Base-by-base conservation (phyloP, 1,284 basidiomycete genomes). In the Veloporphyrellus conicus region DNA sequence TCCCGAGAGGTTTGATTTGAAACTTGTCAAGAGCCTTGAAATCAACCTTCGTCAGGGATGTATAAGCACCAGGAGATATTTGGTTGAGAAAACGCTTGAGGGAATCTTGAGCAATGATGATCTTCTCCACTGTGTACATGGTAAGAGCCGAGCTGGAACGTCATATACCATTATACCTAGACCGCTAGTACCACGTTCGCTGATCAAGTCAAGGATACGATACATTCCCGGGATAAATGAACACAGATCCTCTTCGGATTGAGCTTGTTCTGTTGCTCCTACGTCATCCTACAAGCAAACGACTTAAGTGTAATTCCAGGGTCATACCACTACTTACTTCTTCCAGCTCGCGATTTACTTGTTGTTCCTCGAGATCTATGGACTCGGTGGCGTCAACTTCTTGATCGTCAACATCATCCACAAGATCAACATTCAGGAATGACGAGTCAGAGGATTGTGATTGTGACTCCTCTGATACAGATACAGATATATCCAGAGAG, bases 151-250 rank as follows among this genome's bases (percentile, higher is more conserved):
- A 40, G 27, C 36, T 35, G 41, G 15, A 35, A 29, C 11, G 16
- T 19, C 18, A 19, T 15, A 5, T 7, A 10, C 7, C n/a, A 40
- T 42, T 64, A 57, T 61, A 78, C 78, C 77, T 32, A 77, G 61
- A 16, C 79, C 79, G 2, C 76, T 71, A 29, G 67, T 75, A 2
- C 75, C 74, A 45, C 69, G 67, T 49, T 82, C 80, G 44, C 59
- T 70, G 42, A 80, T 73, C 20, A 81, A 60, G 54, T 82, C 76
- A n/a, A 82, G 64, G 28, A 82, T 72, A 6, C 78, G 70, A 59
- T 76, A 78, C 65, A 79, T 65, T 12, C 72, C 73, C 1, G 61
- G 56, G 47, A 77, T 62, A 8, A 58, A 56, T 18, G 51, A 45
- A 38, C 63, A 61, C 12, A 71, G 43, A 54, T 71, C 62, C 8